Evolutionary conservation across 345 rosid genomes (phyloP).

Genomic region (Arabidopsis suecica): DNA sequence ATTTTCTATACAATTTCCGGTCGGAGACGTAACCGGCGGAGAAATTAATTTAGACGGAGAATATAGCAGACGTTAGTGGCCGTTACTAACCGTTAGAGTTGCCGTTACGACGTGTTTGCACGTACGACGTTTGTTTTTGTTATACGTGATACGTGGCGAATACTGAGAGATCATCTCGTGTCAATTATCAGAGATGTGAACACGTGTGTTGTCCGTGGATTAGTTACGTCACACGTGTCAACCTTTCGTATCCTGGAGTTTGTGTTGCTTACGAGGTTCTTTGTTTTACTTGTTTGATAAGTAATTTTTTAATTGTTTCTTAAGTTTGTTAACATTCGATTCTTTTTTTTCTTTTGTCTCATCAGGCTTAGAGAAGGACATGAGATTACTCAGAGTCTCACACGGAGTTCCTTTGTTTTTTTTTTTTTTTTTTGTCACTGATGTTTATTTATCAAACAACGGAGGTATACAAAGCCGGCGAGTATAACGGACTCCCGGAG

Average conservation of each 20-base stretch:
- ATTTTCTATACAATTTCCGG: background rate
- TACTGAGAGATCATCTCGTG: background rate
- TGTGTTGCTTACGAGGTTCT: conserved; percentile 21
- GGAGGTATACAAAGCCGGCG: no score
- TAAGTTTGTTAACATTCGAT: conserved; percentile 2
- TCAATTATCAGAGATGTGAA: background rate
- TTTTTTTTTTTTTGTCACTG: no score
- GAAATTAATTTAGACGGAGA: conserved; percentile 20
- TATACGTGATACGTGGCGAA: conserved; percentile 40
- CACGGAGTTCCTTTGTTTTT: no score
- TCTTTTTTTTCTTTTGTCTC: background rate
- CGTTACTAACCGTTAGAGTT: conserved; percentile 17
- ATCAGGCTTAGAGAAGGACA: conserved; percentile 24
- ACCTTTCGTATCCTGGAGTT: background rate
- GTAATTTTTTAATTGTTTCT: background rate
- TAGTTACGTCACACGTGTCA: conserved; percentile 28
- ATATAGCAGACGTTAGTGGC: background rate
- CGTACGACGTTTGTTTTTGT: conserved; percentile 21
- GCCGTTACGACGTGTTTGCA: conserved; percentile 34
- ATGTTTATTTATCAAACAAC: no score
- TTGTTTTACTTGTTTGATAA: conserved; percentile 10
- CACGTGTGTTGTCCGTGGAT: conserved; percentile 18
- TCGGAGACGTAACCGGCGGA: conserved; percentile 23
- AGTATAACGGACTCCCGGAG: no score
- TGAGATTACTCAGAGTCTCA: background rate